Evolutionary conservation across 768 basidiomycete genomes (phyloP).

Genomic region (Rubroboletus satanas): DNA sequence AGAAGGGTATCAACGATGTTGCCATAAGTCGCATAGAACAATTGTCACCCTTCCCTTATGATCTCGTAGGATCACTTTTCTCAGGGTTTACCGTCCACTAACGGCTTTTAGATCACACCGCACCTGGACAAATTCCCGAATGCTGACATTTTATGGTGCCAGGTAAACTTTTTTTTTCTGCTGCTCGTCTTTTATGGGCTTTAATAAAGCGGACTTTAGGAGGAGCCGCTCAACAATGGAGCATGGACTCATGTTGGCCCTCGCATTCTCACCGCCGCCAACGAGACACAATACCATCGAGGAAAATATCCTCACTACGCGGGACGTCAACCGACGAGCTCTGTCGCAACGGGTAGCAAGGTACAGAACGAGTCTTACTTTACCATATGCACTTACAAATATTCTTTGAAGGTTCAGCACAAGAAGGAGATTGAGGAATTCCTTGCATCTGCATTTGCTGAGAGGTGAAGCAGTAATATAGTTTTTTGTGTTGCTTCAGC

Average conservation of each 20-base stretch:
- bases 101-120: constrained; percentile 63
- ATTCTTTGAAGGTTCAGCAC: constrained; percentile 55
- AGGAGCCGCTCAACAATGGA: constrained; percentile 96
- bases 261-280: constrained; percentile 89
- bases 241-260: constrained; percentile 96
- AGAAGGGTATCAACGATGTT: constrained; percentile 85
- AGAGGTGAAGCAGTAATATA: constrained; percentile 11
- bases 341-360: constrained; percentile 91
- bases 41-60: constrained; percentile 96
- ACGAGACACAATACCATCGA: constrained; percentile 85
- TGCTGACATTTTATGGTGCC: constrained; percentile 89
- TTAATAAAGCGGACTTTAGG: constrained; percentile 37
- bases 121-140: constrained; percentile 97
- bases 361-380: constrained; percentile 34
- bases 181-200: neutral
- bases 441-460: constrained; percentile 55
- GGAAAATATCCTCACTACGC: constrained; percentile 90
- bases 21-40: constrained; percentile 95
- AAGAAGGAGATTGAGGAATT: constrained; percentile 88
- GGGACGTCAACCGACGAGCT: constrained; percentile 88
- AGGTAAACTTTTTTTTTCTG: constrained; percentile 39
- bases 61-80: constrained; percentile 54
- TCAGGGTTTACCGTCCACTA: neutral
- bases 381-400: neutral
- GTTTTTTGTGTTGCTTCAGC: neutral